Evolutionary conservation across 257 asterid genomes (phyloP), one percentile per base, ranked within the genome.

Genomic region (Ocimum tenuiflorum): DNA sequence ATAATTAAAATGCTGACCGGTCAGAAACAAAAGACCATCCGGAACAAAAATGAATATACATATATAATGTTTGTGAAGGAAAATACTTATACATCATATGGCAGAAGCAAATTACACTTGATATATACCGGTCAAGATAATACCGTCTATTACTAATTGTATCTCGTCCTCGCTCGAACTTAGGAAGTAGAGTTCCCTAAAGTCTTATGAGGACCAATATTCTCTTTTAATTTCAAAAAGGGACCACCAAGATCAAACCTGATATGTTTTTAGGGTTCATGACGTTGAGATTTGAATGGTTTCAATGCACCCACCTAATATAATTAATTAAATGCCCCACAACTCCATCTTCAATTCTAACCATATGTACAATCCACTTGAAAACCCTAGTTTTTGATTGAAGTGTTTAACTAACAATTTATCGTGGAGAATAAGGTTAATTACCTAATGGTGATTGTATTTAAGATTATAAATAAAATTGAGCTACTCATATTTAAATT

Each of bases 271-370:
- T 59, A 31, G 78, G 76, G 27, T 55, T 63, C 13, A 27, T 77
- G 78, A 80, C 71, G 82, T 77, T 70, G 78, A 80, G 47, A 62
- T 59, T 70, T 73, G 66, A 23, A 43, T 27, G 75, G 71, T 35
- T 66, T 73, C 64, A 80, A 78, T 78, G 78, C 81, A 75, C 51
- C 55, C 14, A 80, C 77, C 85, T 70, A 80, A 79, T 75, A 68
- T 52, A 36, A 80, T 72, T 49, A 31, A 80, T 72, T 49, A 31
- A 61, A 60, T 61, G 68, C 35, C 47, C 68, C 67, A 39, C 72
- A 20, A 49, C 73, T 66, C 68, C 51, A 54, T 65, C 54, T 49
- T 45, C 53, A 68, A 68, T 33, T 24, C 64, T 38, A 60, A 64
- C 31, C 31, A 27, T 27, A 4, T 5, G 8, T 51, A 14, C 29